These are phyloP conservation scores for Akanthomyces muscarius DNA, from an alignment of 2,329 filamentous ascomycete species.

Conservation along the genomic window DNA sequence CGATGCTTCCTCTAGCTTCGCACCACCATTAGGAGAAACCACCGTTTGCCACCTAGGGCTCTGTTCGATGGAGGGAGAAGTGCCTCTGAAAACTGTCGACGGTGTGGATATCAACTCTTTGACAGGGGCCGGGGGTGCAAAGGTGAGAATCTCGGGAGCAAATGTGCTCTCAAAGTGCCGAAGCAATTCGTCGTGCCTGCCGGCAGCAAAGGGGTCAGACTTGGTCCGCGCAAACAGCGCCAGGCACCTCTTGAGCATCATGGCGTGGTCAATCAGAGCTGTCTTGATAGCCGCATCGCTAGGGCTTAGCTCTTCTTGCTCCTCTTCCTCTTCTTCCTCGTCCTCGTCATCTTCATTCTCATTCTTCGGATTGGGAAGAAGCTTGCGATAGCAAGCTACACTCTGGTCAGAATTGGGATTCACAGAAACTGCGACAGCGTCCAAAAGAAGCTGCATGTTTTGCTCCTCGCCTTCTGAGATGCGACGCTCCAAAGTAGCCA, in stretches of 20 bases:
- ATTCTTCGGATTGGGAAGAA: conserved; percentile 56
- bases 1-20: conserved; percentile 46
- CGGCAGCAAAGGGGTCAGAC: conserved; percentile 4
- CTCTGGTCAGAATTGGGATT: conserved; percentile 71
- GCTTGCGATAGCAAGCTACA: conserved; percentile 70
- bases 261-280: conserved; percentile 82
- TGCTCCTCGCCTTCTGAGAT: conserved; percentile 69
- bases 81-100: conserved; percentile 46
- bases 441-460: conserved; percentile 63
- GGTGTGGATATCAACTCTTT: conserved; percentile 40
- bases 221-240: conserved; percentile 61
- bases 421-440: conserved; percentile 73
- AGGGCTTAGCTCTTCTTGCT: conserved; percentile 47
- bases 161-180: conserved; percentile 60
- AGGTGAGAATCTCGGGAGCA: conserved; percentile 60
- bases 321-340: conserved; percentile 39
- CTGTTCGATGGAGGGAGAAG: conserved; percentile 42
- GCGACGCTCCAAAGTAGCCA: conserved; percentile 70
- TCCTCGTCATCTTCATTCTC: conserved; percentile 37
- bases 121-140: conserved; percentile 48
- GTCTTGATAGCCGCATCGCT: conserved; percentile 79
- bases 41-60: conserved; percentile 31
- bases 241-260: conserved; percentile 81
- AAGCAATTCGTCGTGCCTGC: conserved; percentile 52
- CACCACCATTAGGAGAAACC: conserved; percentile 32